Base-by-base conservation (phyloP, 345 rosid genomes). In the Bretschneidera sinensis region DNA sequence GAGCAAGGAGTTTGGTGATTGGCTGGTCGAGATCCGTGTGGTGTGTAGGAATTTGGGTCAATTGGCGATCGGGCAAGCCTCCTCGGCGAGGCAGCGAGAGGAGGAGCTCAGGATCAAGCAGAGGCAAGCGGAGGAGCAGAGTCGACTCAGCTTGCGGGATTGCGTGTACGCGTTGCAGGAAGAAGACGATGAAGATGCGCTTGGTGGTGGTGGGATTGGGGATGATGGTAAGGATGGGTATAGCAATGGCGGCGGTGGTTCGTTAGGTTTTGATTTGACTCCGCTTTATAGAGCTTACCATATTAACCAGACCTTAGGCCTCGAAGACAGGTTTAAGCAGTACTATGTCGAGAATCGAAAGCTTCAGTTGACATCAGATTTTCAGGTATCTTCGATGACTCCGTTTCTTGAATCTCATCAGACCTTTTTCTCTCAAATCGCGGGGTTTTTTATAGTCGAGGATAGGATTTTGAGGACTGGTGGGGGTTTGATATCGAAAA, bases 341-440 rank as follows among this genome's bases (percentile, higher is more conserved):
- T 90, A 92, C 60, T 92, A 92, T 68, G 84, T 84, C 43, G 88
- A 89, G 81, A 92, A 92, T 51, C 69, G 98, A 83, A 85, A 85
- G 79, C 94, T 89, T 74, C 98, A 92, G 57, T 79, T 92, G 74
- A 89, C 96, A 9, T 85, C 96, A 17, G 98, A 92, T 74, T 92
- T 90, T 51, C 98, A 92, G 96, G 97, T 92, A 45, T 89, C 98
- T 31, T 84, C 98, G 4, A 92, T 92, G 96, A 89, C 96, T 51
- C 92, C 98, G 0, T 92, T 92, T 64, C 89, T 92, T 19, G 98
- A 92, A 67, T 92, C 98, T 51, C 98, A 92, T 74, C 98, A 92
- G 72, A 89, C 96, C 9, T 92, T 92, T 74, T 87, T 92, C 51
- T 94, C 98, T 0, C 98, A 92, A 63, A 92, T 92, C 67, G 98